Conservation (phyloP, 331 rosid species). For the Phaseolus coccineus region DNA sequence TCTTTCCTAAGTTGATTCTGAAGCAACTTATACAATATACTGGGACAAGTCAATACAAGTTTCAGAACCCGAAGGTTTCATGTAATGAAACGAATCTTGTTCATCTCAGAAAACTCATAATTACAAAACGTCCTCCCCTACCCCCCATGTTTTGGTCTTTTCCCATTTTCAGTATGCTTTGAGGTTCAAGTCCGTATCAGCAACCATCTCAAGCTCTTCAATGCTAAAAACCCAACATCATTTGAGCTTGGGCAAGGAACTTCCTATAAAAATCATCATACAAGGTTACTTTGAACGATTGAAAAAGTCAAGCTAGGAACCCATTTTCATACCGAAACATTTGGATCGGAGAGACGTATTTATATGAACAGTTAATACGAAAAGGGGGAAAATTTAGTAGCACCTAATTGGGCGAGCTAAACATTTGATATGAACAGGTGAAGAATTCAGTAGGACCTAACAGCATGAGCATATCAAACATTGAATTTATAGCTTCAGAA, state of each 20-base stretch:
- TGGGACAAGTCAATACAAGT: constrained; percentile 26
- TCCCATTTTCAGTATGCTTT: constrained; percentile 14
- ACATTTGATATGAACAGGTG: constrained; percentile 64
- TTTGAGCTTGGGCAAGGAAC: constrained; percentile 9
- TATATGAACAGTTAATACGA: constrained; percentile 52
- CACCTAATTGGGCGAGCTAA: constrained; percentile 52
- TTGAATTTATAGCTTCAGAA: constrained; percentile 55
- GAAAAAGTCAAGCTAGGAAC: constrained; percentile 35
- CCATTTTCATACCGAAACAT: constrained; percentile 40
- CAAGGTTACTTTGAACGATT: neutral
- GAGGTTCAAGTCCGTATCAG: constrained; percentile 20
- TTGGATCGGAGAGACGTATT: constrained; percentile 33
- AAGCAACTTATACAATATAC: constrained; percentile 18
- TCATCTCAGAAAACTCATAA: constrained; percentile 19
- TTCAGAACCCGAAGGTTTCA: constrained; percentile 17
- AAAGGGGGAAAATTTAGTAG: constrained; percentile 40
- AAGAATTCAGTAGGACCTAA: constrained; percentile 55
- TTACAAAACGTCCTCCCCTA: constrained; percentile 18
- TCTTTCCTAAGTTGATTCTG: neutral
- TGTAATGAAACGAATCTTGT: constrained; percentile 30
- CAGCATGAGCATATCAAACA: constrained; percentile 54
- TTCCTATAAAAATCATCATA: constrained; percentile 38
- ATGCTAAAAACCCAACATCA: neutral
- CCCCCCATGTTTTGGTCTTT: neutral
- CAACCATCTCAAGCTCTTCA: constrained; percentile 9